phyloP scores from a whole-genome alignment of 345 rosid genomes.

The Isatis tinctoria region DNA sequence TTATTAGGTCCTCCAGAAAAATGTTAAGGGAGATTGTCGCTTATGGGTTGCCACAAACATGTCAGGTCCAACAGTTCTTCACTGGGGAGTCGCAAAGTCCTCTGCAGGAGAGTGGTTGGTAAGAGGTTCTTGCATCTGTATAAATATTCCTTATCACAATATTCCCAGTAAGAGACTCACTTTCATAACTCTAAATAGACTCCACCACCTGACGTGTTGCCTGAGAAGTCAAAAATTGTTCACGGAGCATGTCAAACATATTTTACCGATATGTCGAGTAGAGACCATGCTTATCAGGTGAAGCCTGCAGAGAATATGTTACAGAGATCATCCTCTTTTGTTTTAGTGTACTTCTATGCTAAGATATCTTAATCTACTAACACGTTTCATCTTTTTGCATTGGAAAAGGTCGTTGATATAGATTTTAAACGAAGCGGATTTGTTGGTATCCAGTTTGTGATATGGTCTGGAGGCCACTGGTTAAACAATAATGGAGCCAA shows the following conservation, averaged over 20 bases:
- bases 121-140: conserved; percentile 28
- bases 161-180: conserved; percentile 1
- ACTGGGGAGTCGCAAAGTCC: conserved; percentile 56
- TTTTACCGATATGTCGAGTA: conserved; percentile 39
- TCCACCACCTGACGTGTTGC: conserved; percentile 53
- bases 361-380: conserved; percentile 3
- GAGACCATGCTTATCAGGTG: conserved; percentile 53
- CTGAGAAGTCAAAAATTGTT: conserved; percentile 52
- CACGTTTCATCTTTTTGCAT: not conserved
- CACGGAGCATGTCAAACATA: conserved; percentile 57
- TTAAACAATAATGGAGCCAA: conserved; percentile 48
- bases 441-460: conserved; percentile 53
- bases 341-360: not conserved
- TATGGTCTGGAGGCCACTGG: conserved; percentile 57
- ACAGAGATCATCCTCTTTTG: not conserved
- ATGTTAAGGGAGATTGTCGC: conserved; percentile 37
- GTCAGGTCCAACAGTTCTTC: conserved; percentile 50
- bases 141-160: not conserved
- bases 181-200: conserved; percentile 28
- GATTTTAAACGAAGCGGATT: conserved; percentile 45
- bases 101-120: conserved; percentile 59
- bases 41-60: conserved; percentile 45
- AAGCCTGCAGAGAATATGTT: not conserved
- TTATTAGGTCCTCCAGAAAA: conserved; percentile 41
- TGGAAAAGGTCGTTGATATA: conserved; percentile 37